Conservation (phyloP, 2,329 filamentous ascomycete species). For the Trichoderma citrinoviride region DNA sequence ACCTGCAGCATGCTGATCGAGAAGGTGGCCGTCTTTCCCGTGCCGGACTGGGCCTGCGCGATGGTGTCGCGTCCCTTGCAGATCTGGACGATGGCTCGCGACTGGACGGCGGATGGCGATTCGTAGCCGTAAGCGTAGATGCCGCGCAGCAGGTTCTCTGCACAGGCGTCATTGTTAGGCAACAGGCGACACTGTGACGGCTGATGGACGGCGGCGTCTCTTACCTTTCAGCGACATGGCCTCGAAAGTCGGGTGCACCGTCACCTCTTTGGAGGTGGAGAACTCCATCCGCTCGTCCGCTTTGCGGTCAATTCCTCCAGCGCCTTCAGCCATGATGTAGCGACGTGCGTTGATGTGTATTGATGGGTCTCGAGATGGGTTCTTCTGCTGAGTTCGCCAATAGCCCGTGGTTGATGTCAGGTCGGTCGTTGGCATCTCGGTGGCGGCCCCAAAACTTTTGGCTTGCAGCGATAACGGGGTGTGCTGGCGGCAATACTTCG, state of each 20-base stretch:
- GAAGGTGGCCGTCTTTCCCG: conserved; percentile 95
- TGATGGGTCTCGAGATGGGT: background rate
- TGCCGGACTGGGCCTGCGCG: conserved; percentile 94
- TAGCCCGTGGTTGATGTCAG: conserved; percentile 2
- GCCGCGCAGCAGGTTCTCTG: conserved; percentile 89
- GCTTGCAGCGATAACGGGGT: conserved; percentile 9
- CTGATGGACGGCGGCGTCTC: conserved; percentile 19
- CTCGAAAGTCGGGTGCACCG: conserved; percentile 89
- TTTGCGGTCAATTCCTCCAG: conserved; percentile 76
- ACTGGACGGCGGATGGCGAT: conserved; percentile 95
- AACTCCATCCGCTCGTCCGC: conserved; percentile 98
- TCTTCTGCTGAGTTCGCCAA: background rate
- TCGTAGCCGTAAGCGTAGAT: conserved; percentile 99
- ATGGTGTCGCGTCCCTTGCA: conserved; percentile 99
- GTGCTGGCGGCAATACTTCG: conserved; percentile 34
- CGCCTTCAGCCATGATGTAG: conserved; percentile 78
- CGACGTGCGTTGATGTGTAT: background rate
- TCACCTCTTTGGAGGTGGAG: conserved; percentile 95
- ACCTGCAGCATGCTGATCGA: conserved; percentile 95
- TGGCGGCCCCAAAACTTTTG: conserved; percentile 30
- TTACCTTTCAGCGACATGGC: conserved; percentile 88
- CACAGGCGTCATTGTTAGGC: conserved; percentile 19
- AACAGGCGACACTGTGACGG: conserved; percentile 38
- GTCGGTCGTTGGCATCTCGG: background rate
- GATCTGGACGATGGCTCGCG: conserved; percentile 95